Evolutionary conservation across 805 yeast genomes (phyloP).

Genomic region (Kodamaea restingae): DNA sequence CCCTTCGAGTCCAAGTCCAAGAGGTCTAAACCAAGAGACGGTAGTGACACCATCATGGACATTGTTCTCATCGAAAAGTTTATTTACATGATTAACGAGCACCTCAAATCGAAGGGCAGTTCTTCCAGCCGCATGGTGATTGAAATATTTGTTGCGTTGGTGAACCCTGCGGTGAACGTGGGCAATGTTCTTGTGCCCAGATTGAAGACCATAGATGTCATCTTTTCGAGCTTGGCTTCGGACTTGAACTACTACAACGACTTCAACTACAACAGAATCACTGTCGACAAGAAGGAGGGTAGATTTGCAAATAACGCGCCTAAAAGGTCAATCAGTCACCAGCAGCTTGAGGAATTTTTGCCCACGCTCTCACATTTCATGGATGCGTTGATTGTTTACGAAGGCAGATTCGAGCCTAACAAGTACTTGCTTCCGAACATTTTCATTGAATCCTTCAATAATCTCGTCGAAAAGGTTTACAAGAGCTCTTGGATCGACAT

Average conservation of each 20-base stretch:
- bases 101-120: conserved; percentile 13
- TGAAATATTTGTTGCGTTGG: conserved; percentile 25
- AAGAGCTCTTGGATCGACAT: conserved; percentile 22
- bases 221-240: conserved; percentile 26
- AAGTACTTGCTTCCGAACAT: conserved; percentile 17
- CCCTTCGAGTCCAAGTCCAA: background rate
- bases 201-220: conserved; percentile 25
- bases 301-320: conserved; percentile 23
- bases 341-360: conserved; percentile 22
- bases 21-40: background rate
- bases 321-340: conserved; percentile 20
- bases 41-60: conserved; percentile 19
- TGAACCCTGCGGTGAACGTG: conserved; percentile 16
- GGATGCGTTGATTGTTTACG: conserved; percentile 19
- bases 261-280: conserved; percentile 20
- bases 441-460: conserved; percentile 22
- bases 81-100: conserved; percentile 29
- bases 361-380: conserved; percentile 21
- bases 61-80: conserved; percentile 29
- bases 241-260: conserved; percentile 28
- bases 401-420: conserved; percentile 12
- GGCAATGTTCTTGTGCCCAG: conserved; percentile 19
- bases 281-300: conserved; percentile 12
- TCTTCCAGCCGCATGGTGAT: conserved; percentile 21
- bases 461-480: conserved; percentile 22